phyloP scores from a whole-genome alignment of 208 protist species.

The Entamoeba histolytica region DNA sequence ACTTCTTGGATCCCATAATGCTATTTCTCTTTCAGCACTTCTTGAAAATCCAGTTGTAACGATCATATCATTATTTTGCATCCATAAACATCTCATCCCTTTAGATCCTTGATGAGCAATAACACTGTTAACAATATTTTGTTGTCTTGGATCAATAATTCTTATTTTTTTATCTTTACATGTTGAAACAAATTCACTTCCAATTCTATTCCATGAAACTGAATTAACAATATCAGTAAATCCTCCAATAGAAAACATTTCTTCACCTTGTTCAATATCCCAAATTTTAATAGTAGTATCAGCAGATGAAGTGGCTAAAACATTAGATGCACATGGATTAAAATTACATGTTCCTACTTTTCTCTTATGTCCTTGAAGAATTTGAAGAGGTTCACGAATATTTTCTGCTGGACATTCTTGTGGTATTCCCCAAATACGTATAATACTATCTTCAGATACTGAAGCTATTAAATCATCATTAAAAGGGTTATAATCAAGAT shows the following conservation, averaged over 20 bases:
- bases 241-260: slow-evolving; percentile 33
- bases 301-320: slow-evolving; percentile 37
- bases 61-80: slow-evolving; percentile 54
- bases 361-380: slow-evolving; percentile 39
- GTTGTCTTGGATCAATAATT: slow-evolving; percentile 56
- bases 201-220: slow-evolving; percentile 69
- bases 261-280: slow-evolving; percentile 59
- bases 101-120: slow-evolving; percentile 42
- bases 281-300: slow-evolving; percentile 41
- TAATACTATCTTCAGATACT: slow-evolving; percentile 44
- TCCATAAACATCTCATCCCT: slow-evolving; percentile 51
- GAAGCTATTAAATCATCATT: slow-evolving; percentile 46
- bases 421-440: slow-evolving; percentile 44
- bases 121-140: not conserved
- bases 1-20: slow-evolving; percentile 53
- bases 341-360: slow-evolving; percentile 41
- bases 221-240: slow-evolving; percentile 57
- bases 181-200: slow-evolving; percentile 50
- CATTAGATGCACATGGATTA: slow-evolving; percentile 48
- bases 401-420: slow-evolving; percentile 33
- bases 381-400: slow-evolving; percentile 22
- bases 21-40: slow-evolving; percentile 57
- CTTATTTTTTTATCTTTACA: slow-evolving; percentile 69
- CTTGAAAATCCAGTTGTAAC: slow-evolving; percentile 63
- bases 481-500: slow-evolving; percentile 49